Evolutionary conservation across 2,329 filamentous ascomycete genomes (phyloP).

Genomic region (Dissoconium aciculare): DNA sequence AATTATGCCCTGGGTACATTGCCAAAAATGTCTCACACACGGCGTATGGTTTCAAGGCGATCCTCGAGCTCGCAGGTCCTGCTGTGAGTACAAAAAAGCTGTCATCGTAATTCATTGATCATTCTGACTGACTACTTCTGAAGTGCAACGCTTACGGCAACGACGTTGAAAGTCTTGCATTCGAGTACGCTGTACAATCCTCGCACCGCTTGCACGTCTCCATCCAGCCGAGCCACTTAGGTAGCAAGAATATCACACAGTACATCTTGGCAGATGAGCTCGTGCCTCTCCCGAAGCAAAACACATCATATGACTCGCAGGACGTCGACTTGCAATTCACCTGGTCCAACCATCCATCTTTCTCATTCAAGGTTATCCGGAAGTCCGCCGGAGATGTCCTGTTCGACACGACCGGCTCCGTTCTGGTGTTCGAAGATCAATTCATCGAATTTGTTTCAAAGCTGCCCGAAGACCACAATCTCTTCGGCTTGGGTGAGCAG

Average conservation of each 20-base stretch:
- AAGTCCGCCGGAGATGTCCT: conserved; percentile 49
- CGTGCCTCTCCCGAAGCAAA: conserved; percentile 40
- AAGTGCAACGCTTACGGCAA: conserved; percentile 60
- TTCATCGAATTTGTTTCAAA: conserved; percentile 58
- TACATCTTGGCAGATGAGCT: conserved; percentile 51
- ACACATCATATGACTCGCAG: conserved; percentile 25
- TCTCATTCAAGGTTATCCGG: conserved; percentile 42
- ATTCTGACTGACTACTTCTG: too few species aligned
- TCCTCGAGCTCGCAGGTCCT: conserved; percentile 37
- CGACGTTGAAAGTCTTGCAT: conserved; percentile 50
- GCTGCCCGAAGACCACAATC: conserved; percentile 56
- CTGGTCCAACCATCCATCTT: conserved; percentile 44
- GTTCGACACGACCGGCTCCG: conserved; percentile 49
- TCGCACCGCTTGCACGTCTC: conserved; percentile 54
- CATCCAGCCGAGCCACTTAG: conserved; percentile 51
- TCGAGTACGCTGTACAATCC: conserved; percentile 41
- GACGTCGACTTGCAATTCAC: conserved; percentile 36
- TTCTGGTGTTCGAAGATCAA: conserved; percentile 60
- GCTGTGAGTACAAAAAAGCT: conserved; percentile 25
- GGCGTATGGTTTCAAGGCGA: conserved; percentile 36
- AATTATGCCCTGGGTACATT: conserved; percentile 43
- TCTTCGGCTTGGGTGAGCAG: conserved; percentile 57
- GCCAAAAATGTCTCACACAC: conserved; percentile 36
- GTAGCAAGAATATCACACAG: conserved; percentile 22
- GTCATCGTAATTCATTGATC: too few species aligned